Evolutionary conservation across 2,329 filamentous ascomycete genomes (phyloP).

Genomic region (Monosporascus sp.): DNA sequence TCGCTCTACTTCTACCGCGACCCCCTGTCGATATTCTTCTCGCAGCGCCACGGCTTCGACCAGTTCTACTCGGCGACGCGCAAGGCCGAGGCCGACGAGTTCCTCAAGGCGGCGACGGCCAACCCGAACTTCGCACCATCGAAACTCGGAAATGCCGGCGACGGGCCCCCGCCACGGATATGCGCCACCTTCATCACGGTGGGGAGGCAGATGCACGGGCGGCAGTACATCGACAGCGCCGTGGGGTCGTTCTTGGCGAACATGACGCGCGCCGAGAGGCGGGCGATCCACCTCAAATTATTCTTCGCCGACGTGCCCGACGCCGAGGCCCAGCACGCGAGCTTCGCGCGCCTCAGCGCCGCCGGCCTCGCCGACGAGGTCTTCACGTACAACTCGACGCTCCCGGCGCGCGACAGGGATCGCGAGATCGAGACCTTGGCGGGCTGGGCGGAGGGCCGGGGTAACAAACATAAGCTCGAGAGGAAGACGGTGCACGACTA

Average conservation of each 20-base stretch:
- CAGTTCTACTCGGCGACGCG: conserved; percentile 24
- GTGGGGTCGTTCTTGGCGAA: conserved; percentile 26
- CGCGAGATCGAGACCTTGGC: conserved; percentile 15
- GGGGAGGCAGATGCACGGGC: conserved; percentile 19
- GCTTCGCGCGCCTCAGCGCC: conserved; percentile 13
- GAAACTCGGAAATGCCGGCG: conserved; percentile 17
- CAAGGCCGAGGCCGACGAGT: conserved; percentile 22
- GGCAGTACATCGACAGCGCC: conserved; percentile 27
- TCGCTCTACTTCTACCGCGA: conserved; percentile 26
- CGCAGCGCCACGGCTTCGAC: conserved; percentile 25
- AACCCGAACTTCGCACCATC: conserved; percentile 9
- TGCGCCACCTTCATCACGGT: conserved; percentile 26
- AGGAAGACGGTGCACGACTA: conserved; percentile 26
- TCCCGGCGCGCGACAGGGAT: conserved; percentile 13
- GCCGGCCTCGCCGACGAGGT: conserved; percentile 22
- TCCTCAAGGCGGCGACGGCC: conserved; percentile 16
- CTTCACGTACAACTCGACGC: conserved; percentile 19
- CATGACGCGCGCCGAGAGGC: conserved; percentile 22
- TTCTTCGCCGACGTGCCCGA: conserved; percentile 27
- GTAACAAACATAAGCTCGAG: conserved; percentile 19
- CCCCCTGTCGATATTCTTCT: conserved; percentile 28
- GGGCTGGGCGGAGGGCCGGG: conserved; percentile 14
- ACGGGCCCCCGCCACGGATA: conserved; percentile 12
- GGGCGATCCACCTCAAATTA: conserved; percentile 21
- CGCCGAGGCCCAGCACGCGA: conserved; percentile 20